Evolutionary conservation across 305 asterid genomes (phyloP).

Genomic region (Rubia tinctorum): DNA sequence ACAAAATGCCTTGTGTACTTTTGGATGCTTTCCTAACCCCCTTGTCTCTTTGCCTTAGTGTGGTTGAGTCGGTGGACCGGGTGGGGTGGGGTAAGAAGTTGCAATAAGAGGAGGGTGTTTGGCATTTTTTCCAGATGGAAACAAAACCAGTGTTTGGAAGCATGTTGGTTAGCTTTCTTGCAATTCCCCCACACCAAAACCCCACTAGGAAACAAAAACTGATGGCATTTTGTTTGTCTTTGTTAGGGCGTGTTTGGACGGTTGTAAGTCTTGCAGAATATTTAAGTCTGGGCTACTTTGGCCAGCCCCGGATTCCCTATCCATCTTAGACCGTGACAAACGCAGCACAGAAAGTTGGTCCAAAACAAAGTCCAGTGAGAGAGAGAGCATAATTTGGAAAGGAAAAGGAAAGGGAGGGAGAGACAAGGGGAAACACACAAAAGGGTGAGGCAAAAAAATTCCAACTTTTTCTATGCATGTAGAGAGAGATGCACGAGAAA

Average conservation of each 20-base stretch:
- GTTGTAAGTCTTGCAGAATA: conserved; percentile 24
- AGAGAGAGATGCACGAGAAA: neutral
- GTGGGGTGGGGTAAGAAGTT: conserved; percentile 14
- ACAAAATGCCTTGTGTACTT: conserved; percentile 8
- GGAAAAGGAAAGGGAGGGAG: neutral
- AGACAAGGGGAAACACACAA: conserved; percentile 1
- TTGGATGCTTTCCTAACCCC: conserved; percentile 20
- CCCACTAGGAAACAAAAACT: conserved; percentile 28
- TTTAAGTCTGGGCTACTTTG: conserved; percentile 15
- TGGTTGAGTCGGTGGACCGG: neutral
- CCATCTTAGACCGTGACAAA: conserved; percentile 37
- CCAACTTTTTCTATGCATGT: neutral
- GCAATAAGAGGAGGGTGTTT: conserved; percentile 13
- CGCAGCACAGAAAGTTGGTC: conserved; percentile 26
- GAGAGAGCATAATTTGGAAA: conserved; percentile 7
- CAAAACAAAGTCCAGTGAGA: conserved; percentile 20
- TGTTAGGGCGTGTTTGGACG: conserved; percentile 42
- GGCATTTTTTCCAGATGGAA: conserved; percentile 15
- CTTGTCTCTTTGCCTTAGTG: conserved; percentile 21
- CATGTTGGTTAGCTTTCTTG: conserved; percentile 18
- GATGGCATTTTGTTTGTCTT: conserved; percentile 32
- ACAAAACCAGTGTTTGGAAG: conserved; percentile 23
- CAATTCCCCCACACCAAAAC: conserved; percentile 22
- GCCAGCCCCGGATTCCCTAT: conserved; percentile 35
- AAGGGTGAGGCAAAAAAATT: neutral